A percentile compares a stretch with the other conserved stretches of the same genome.
Evolutionary conservation across 2,329 filamentous ascomycete genomes (phyloP).

Genomic region (Zymoseptoria passerinii): DNA sequence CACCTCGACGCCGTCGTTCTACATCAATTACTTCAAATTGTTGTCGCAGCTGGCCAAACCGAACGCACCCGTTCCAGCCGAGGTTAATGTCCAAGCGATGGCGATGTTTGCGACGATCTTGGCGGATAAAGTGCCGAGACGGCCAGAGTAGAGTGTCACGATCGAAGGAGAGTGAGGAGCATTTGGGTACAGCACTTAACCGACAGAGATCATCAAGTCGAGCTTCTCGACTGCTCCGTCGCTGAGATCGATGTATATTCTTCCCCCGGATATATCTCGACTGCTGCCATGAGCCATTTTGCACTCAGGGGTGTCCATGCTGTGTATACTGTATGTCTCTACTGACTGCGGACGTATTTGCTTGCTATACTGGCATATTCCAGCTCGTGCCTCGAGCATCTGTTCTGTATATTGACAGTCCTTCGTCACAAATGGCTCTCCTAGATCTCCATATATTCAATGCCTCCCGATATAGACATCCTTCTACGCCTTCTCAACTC

Average conservation of each 20-base stretch:
- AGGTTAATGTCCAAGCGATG: slow-evolving; percentile 45
- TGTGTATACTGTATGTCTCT: too few species aligned
- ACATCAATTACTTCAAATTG: slow-evolving; percentile 51
- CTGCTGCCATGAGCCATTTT: too few species aligned
- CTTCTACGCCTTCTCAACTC: slow-evolving; percentile 13
- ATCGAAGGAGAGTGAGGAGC: slow-evolving; percentile 7
- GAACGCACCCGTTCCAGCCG: slow-evolving; percentile 40
- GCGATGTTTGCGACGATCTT: slow-evolving; percentile 43
- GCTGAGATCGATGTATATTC: too few species aligned
- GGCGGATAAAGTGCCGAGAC: slow-evolving; percentile 33
- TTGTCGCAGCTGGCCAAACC: slow-evolving; percentile 39
- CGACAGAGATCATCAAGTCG: too few species aligned
- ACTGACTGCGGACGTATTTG: background rate
- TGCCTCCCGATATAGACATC: background rate
- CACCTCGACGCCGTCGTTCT: slow-evolving; percentile 50
- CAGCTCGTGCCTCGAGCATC: background rate
- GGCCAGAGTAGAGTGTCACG: slow-evolving; percentile 17
- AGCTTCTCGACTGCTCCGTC: too few species aligned
- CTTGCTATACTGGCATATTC: background rate
- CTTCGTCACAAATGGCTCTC: background rate
- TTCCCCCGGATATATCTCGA: too few species aligned
- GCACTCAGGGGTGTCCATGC: too few species aligned
- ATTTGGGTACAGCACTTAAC: slow-evolving; percentile 26
- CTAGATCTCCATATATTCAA: background rate
- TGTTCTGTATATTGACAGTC: background rate